Percentiles rank a stretch among this genome's conserved stretches.
phyloP scores from a whole-genome alignment of 192 early-diverging fungal genomes.

The Pilaira anomala region DNA sequence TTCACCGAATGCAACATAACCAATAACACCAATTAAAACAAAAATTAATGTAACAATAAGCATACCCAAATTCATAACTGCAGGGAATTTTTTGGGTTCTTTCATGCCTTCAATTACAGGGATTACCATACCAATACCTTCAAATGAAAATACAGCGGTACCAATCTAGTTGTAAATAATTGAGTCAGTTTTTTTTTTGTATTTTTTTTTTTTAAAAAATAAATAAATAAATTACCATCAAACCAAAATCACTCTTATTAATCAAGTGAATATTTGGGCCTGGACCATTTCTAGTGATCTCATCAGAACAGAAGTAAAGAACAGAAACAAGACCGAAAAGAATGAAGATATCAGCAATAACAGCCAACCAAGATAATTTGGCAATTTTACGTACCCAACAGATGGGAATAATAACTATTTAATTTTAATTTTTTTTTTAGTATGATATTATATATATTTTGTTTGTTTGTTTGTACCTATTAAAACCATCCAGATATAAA shows the following conservation, averaged over 20 bases:
- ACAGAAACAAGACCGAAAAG: constrained; percentile 66
- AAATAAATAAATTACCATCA: too few relatives aligned
- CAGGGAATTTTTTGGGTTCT: constrained; percentile 69
- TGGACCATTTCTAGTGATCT: constrained; percentile 48
- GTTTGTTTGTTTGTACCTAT: too few relatives aligned
- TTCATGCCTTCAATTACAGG: constrained; percentile 75
- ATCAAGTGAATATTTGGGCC: constrained; percentile 52
- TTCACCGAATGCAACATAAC: constrained; percentile 75
- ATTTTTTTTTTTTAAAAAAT: too few relatives aligned
- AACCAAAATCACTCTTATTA: constrained; percentile 58
- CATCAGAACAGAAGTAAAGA: constrained; percentile 49
- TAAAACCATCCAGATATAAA: constrained; percentile 74
- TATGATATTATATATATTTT: too few relatives aligned
- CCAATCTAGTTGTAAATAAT: constrained; percentile 43
- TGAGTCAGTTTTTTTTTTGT: too few relatives aligned
- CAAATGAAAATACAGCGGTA: constrained; percentile 54
- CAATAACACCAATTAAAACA: constrained; percentile 63
- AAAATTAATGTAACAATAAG: constrained; percentile 65
- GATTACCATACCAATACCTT: constrained; percentile 45
- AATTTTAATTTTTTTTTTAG: constrained; percentile 1
- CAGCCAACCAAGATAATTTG: constrained; percentile 47
- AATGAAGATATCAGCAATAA: constrained; percentile 75
- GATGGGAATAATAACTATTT: constrained; percentile 59
- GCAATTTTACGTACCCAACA: constrained; percentile 65
- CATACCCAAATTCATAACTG: constrained; percentile 65